Percentiles rank a stretch among this genome's conserved stretches.
Conservation (phyloP, 2,329 filamentous ascomycete species). For the Cadophora malorum region DNA sequence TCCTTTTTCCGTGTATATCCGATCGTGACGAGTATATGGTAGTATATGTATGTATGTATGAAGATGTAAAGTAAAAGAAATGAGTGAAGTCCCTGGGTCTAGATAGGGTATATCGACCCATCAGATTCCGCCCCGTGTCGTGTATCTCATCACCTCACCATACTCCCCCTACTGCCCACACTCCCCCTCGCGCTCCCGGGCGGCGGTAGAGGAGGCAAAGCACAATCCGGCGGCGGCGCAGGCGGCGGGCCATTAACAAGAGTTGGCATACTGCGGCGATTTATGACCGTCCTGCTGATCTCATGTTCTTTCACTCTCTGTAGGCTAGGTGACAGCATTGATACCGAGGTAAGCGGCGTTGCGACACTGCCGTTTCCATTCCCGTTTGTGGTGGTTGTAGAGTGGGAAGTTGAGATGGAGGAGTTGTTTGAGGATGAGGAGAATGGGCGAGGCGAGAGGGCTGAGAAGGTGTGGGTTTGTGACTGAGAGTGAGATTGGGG, state of each 20-base stretch:
- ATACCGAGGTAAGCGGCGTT: not conserved
- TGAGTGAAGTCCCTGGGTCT: not conserved
- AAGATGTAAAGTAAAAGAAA: not conserved
- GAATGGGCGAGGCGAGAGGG: not conserved
- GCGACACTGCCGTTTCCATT: not conserved
- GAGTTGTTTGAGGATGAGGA: constrained; percentile 9
- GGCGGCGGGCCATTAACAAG: constrained; percentile 43
- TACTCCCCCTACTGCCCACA: constrained; percentile 11
- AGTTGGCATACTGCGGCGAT: constrained; percentile 39
- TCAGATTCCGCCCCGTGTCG: not conserved
- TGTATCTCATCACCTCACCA: not conserved
- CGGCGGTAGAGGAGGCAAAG: constrained; percentile 43
- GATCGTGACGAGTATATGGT: not conserved
- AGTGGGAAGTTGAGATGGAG: not conserved
- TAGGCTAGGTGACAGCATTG: constrained; percentile 18
- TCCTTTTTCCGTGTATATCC: not conserved
- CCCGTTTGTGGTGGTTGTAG: too few relatives aligned
- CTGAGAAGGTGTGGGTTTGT: constrained; percentile 41
- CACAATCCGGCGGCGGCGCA: constrained; percentile 44
- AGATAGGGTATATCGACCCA: not conserved
- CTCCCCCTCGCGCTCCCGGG: constrained; percentile 28
- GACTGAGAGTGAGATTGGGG: constrained; percentile 20
- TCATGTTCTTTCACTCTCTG: constrained; percentile 23
- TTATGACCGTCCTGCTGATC: constrained; percentile 30
- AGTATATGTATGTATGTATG: not conserved